phyloP scores from a whole-genome alignment of 441 rosid species.

The Daphne laureola region DNA sequence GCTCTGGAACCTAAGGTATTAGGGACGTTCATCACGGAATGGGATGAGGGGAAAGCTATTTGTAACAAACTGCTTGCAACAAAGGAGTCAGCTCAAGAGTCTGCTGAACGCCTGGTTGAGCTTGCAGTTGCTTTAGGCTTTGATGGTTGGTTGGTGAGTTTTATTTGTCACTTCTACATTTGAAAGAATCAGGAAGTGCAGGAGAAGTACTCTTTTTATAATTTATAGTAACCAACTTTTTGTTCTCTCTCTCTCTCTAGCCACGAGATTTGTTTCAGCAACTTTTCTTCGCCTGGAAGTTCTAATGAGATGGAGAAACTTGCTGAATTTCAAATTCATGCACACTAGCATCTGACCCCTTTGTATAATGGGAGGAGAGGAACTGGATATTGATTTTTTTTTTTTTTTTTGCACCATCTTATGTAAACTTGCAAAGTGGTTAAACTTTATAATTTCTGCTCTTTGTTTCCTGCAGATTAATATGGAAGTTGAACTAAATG shows the following conservation, averaged over 20 bases:
- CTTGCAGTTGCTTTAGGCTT: slow-evolving; percentile 64
- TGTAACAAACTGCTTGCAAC: slow-evolving; percentile 57
- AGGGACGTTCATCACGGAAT: slow-evolving; percentile 84
- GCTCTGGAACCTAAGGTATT: slow-evolving; percentile 47
- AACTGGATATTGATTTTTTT: too few species aligned
- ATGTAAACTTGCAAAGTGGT: too few species aligned
- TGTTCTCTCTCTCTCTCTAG: neutral
- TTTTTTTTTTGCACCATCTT: too few species aligned
- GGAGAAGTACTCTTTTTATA: too few species aligned
- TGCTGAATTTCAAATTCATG: too few species aligned
- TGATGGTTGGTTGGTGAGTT: slow-evolving; percentile 87
- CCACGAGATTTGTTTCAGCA: neutral
- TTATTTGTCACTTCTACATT: neutral
- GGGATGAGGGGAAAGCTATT: slow-evolving; percentile 54
- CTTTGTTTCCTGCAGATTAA: slow-evolving; percentile 45
- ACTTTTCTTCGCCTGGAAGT: neutral
- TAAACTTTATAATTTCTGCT: too few species aligned
- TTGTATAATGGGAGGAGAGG: too few species aligned
- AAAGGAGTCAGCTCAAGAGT: slow-evolving; percentile 57
- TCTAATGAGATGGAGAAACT: too few species aligned
- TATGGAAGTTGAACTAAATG: slow-evolving; percentile 48
- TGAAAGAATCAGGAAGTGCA: neutral
- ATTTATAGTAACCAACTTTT: neutral
- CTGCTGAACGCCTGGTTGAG: slow-evolving; percentile 68
- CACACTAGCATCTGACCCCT: too few species aligned